These are phyloP conservation scores for Marvania coccoides DNA, from an alignment of 139 green algal genomes.

Conservation along the genomic window DNA sequence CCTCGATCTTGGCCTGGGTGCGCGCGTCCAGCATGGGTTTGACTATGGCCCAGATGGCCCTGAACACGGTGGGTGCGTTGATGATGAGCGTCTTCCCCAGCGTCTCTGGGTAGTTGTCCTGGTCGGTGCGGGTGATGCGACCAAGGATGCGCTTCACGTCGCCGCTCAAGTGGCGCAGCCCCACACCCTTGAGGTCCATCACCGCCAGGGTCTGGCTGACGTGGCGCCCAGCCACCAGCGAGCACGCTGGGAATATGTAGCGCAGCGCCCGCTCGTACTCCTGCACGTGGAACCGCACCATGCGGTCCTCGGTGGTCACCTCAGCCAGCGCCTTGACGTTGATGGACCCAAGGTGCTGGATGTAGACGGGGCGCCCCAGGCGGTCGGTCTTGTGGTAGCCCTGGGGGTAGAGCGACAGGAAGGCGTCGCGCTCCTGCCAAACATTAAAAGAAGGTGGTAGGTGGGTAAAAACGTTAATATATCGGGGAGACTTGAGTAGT, in stretches of 20 bases:
- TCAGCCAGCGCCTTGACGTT: constrained; percentile 58
- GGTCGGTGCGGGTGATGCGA: constrained; percentile 36
- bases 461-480: too few relatives aligned
- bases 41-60: constrained; percentile 56
- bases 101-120: constrained; percentile 82
- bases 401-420: constrained; percentile 84
- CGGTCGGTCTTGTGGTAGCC: constrained; percentile 68
- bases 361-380: constrained; percentile 62
- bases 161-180: constrained; percentile 49
- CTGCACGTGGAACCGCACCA: constrained; percentile 81
- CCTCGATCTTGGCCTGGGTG: constrained; percentile 78
- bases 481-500: too few relatives aligned
- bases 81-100: constrained; percentile 73
- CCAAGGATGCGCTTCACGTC: constrained; percentile 40
- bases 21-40: constrained; percentile 65
- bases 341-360: constrained; percentile 80
- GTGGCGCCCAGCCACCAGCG: constrained; percentile 34
- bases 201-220: constrained; percentile 83
- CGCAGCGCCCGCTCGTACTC: constrained; percentile 81
- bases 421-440: constrained; percentile 73
- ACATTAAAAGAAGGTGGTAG: too few relatives aligned
- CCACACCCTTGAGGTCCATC: constrained; percentile 77
- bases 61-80: constrained; percentile 59
- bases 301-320: constrained; percentile 75
- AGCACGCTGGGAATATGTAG: constrained; percentile 76